These are phyloP conservation scores for Darksidea phi DNA, from an alignment of 495 filamentous ascomycete genomes.

Conservation along the genomic window DNA sequence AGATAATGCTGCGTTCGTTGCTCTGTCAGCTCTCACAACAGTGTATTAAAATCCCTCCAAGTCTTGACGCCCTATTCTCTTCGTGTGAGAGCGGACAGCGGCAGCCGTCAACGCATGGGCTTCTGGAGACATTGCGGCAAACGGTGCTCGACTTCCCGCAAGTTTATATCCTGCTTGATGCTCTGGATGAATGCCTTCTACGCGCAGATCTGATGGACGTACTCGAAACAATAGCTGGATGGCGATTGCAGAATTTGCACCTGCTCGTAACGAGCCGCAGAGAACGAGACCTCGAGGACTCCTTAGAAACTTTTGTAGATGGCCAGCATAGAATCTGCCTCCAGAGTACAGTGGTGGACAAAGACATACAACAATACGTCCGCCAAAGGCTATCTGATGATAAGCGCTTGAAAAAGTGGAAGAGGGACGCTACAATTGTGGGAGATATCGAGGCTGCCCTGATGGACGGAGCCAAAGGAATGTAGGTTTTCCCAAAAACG, in stretches of 20 bases:
- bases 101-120: constrained; percentile 3
- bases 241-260: constrained; percentile 7
- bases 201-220: constrained; percentile 8
- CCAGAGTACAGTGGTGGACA: neutral
- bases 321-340: neutral
- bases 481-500: neutral
- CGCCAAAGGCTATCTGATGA: neutral
- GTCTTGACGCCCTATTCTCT: constrained; percentile 12
- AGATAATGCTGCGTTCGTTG: constrained; percentile 13
- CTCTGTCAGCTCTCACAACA: constrained; percentile 6
- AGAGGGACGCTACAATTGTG: neutral
- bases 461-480: neutral
- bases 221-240: constrained; percentile 10
- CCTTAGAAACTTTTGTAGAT: neutral
- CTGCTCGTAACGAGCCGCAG: constrained; percentile 9
- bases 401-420: neutral
- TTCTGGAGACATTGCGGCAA: constrained; percentile 2
- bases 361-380: neutral
- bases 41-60: constrained; percentile 7
- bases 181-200: constrained; percentile 12
- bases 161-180: constrained; percentile 8
- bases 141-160: constrained; percentile 1
- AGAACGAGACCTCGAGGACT: constrained; percentile 7
- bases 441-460: neutral
- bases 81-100: constrained; percentile 5